phyloP scores from a whole-genome alignment of 352 stramenopile genomes.

The Pythium oligandrum region DNA sequence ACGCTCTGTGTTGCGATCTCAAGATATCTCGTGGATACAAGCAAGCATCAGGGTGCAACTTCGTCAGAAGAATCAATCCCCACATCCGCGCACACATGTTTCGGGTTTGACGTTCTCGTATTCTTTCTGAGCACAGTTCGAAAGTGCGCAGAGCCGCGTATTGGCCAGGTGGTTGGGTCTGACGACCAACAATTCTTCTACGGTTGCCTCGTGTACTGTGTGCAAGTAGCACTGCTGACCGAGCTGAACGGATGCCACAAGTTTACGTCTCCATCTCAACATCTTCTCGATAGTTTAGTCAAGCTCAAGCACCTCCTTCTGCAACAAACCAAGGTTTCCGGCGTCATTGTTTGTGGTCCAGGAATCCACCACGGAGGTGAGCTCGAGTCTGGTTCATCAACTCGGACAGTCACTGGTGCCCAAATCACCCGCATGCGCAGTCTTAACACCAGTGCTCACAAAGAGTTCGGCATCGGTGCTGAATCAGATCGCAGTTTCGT shows the following conservation, averaged over 20 bases:
- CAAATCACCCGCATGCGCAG: constrained; percentile 48
- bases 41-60: constrained; percentile 33
- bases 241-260: constrained; percentile 47
- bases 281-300: constrained; percentile 38
- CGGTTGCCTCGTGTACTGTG: constrained; percentile 56
- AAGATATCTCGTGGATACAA: constrained; percentile 45
- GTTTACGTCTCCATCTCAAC: constrained; percentile 11
- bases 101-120: constrained; percentile 41
- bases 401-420: constrained; percentile 17
- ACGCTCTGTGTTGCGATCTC: constrained; percentile 45
- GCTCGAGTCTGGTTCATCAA: constrained; percentile 1
- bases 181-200: constrained; percentile 77
- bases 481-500: constrained; percentile 75
- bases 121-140: constrained; percentile 48
- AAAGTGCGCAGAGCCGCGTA: constrained; percentile 27
- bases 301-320: constrained; percentile 50
- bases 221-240: constrained; percentile 47
- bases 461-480: constrained; percentile 60
- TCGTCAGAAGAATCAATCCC: background rate
- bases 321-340: constrained; percentile 60
- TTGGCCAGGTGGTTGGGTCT: constrained; percentile 32
- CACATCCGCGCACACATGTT: constrained; percentile 21
- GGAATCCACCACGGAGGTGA: constrained; percentile 7
- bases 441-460: constrained; percentile 33
- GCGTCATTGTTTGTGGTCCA: constrained; percentile 44